phyloP scores from a whole-genome alignment of 148 eudicot species.

The Amaranthus cruentus region DNA sequence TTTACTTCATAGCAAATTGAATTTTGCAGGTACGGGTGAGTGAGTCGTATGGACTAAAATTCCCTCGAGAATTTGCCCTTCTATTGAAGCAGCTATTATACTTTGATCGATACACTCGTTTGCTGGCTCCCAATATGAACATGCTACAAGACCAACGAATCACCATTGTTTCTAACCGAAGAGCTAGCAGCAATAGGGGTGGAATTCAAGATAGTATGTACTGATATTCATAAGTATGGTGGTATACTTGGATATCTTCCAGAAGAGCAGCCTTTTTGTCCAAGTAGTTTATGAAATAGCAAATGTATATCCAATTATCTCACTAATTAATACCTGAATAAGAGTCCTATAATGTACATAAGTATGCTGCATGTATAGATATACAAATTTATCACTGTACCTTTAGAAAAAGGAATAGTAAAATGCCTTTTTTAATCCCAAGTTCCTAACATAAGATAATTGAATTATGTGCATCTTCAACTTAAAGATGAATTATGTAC shows the following conservation, averaged over 20 bases:
- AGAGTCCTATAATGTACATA: not conserved
- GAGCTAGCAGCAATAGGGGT: constrained; percentile 23
- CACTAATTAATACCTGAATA: too few relatives aligned
- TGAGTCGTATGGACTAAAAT: constrained; percentile 89
- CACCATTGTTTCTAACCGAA: constrained; percentile 59
- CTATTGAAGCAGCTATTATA: constrained; percentile 94
- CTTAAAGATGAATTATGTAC: too few relatives aligned
- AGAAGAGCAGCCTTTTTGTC: not conserved
- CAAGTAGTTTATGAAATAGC: not conserved
- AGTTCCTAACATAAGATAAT: too few relatives aligned
- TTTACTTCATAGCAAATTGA: too few relatives aligned
- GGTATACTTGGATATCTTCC: not conserved
- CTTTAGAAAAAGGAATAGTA: too few relatives aligned
- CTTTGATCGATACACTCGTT: constrained; percentile 93
- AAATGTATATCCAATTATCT: not conserved
- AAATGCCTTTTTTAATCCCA: too few relatives aligned
- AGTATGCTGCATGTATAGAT: not conserved
- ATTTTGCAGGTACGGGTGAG: constrained; percentile 74
- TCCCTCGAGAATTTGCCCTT: constrained; percentile 97
- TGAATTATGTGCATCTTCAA: too few relatives aligned
- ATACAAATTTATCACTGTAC: not conserved
- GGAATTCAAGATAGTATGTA: constrained; percentile 15
- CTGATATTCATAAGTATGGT: not conserved
- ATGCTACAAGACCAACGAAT: constrained; percentile 91
- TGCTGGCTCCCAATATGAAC: constrained; percentile 91